These are phyloP conservation scores for Didymella keratinophila DNA, from an alignment of 2,329 filamentous ascomycete species.

Conservation along the genomic window DNA sequence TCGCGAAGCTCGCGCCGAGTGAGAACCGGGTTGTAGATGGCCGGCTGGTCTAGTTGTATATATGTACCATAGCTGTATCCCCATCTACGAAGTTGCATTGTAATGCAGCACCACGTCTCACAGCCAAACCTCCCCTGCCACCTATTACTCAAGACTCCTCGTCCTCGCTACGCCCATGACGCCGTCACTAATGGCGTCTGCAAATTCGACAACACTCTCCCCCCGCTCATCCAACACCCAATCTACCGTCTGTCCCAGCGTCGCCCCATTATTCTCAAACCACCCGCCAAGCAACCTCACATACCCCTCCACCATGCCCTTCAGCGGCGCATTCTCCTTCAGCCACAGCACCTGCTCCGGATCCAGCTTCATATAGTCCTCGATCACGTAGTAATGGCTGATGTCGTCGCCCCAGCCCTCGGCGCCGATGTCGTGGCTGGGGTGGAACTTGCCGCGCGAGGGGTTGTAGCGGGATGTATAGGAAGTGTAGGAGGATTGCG, in stretches of 20 bases:
- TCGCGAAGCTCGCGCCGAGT: neutral
- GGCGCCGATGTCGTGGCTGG: constrained; percentile 61
- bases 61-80: neutral
- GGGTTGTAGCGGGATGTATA: neutral
- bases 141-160: neutral
- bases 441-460: constrained; percentile 57
- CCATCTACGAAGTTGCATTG: too few species aligned
- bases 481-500: neutral
- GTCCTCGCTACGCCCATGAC: constrained; percentile 69
- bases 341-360: constrained; percentile 67
- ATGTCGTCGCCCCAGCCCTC: constrained; percentile 72
- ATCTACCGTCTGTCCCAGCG: constrained; percentile 57
- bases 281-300: constrained; percentile 19
- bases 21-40: neutral
- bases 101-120: too few species aligned
- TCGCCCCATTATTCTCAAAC: constrained; percentile 1
- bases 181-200: constrained; percentile 72
- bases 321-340: constrained; percentile 63
- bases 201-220: constrained; percentile 59
- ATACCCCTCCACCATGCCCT: constrained; percentile 65
- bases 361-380: constrained; percentile 70
- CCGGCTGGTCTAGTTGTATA: neutral
- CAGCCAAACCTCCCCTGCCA: neutral
- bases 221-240: constrained; percentile 63
- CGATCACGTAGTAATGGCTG: constrained; percentile 68